Evolutionary conservation across 345 rosid species (phyloP).

Genomic region (Euphorbia tirucalli): DNA sequence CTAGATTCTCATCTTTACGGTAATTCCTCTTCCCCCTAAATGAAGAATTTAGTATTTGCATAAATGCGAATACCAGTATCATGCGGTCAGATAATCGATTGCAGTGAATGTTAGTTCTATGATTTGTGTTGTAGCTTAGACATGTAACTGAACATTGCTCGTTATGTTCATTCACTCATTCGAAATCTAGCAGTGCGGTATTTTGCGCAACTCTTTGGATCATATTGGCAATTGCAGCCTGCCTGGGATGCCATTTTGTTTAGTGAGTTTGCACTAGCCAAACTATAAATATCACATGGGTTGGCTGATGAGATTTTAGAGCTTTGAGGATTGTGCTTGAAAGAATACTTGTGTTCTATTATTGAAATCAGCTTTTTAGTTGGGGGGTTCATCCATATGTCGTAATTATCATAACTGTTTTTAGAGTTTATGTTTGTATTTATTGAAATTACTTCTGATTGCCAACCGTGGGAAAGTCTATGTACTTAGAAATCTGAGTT

Average conservation of each 20-base stretch:
- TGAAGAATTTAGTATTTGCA: not conserved
- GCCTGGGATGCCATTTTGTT: not conserved
- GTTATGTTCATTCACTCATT: not conserved
- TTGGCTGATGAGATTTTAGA: not conserved
- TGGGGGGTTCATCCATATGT: not conserved
- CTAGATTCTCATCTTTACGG: conserved; percentile 93
- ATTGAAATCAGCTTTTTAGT: not conserved
- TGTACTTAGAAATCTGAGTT: conserved; percentile 8
- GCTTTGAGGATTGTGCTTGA: not conserved
- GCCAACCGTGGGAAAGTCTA: not conserved
- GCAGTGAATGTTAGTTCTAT: not conserved
- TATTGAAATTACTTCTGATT: not conserved
- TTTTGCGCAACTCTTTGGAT: not conserved
- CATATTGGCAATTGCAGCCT: not conserved
- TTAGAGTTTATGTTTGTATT: not conserved
- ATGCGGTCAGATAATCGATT: not conserved
- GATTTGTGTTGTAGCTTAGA: not conserved
- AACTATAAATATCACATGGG: not conserved
- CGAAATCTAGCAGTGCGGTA: not conserved
- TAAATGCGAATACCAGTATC: not conserved
- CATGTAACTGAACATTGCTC: not conserved
- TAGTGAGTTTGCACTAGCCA: not conserved
- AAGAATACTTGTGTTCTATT: not conserved
- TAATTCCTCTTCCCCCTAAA: conserved; percentile 26
- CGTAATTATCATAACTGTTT: not conserved